A percentile compares a stretch with the other conserved stretches of the same genome.
Conservation (phyloP, 108 stramenopile species). For the Aurantiochytrium sp. region DNA sequence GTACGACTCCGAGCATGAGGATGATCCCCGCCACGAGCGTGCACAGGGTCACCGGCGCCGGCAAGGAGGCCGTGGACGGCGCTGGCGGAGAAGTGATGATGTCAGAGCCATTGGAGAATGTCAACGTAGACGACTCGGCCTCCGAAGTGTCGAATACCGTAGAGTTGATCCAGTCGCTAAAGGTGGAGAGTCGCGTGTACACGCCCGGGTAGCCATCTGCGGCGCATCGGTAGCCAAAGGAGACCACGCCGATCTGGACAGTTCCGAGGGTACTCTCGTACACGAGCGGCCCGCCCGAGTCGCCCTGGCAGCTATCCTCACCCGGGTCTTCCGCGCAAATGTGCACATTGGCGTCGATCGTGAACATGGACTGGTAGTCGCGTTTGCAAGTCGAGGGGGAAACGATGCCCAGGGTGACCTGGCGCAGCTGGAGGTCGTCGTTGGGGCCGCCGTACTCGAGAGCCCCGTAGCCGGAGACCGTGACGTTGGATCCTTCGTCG, state of each 20-base stretch:
- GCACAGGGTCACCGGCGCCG: neutral
- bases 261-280: too few relatives aligned
- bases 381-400: neutral
- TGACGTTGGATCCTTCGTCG: neutral
- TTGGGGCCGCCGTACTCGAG: neutral
- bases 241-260: neutral
- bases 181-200: neutral
- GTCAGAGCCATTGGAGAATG: neutral
- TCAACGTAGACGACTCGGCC: neutral
- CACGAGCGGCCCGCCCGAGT: neutral
- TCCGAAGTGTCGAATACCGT: neutral
- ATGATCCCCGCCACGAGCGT: too few relatives aligned
- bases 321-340: neutral
- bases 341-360: neutral
- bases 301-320: neutral
- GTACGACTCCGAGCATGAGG: too few relatives aligned
- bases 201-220: neutral
- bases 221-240: slow-evolving; percentile 8
- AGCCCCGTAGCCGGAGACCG: neutral
- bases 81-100: neutral
- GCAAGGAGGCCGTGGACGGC: neutral
- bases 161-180: neutral
- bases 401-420: neutral
- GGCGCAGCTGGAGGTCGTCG: neutral
- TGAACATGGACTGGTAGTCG: neutral